Conservation (phyloP, 129 eudicot genomes). For the Arctium lappa region DNA sequence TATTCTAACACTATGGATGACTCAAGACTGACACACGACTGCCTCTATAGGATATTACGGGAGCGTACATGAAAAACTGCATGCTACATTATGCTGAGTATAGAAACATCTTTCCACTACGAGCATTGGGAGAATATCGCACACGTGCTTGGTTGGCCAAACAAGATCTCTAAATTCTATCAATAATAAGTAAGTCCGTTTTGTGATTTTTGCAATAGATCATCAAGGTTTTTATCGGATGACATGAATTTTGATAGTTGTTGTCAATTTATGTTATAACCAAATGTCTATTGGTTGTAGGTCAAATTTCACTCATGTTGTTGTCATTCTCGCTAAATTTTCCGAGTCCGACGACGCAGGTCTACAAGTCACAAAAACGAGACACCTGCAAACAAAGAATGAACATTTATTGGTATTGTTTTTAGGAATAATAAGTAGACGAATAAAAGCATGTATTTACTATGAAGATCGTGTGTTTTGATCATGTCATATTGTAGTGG, state of each 20-base stretch:
- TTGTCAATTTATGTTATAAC: background rate
- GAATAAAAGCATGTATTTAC: background rate
- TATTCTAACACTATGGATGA: background rate
- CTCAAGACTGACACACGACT: background rate
- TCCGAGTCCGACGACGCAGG: too few species aligned
- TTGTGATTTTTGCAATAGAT: background rate
- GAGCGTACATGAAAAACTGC: conserved; percentile 17
- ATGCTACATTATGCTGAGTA: conserved; percentile 12
- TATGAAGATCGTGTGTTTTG: background rate
- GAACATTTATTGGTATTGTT: background rate
- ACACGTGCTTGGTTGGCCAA: background rate
- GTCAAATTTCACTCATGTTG: background rate
- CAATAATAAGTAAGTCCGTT: background rate
- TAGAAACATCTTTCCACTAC: conserved; percentile 9
- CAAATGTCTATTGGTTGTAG: background rate
- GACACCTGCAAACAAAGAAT: background rate
- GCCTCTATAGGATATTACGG: background rate
- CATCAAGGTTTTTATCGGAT: background rate
- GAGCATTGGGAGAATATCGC: conserved; percentile 14
- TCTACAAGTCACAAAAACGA: background rate
- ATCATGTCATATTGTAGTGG: background rate
- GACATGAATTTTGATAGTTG: background rate
- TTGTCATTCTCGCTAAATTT: background rate
- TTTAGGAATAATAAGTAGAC: background rate
- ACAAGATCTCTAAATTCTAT: background rate